Evolutionary conservation across 495 filamentous ascomycete species (phyloP), one percentile per base, ranked within the genome.

Genomic region (Trichocladium uniseriatum): DNA sequence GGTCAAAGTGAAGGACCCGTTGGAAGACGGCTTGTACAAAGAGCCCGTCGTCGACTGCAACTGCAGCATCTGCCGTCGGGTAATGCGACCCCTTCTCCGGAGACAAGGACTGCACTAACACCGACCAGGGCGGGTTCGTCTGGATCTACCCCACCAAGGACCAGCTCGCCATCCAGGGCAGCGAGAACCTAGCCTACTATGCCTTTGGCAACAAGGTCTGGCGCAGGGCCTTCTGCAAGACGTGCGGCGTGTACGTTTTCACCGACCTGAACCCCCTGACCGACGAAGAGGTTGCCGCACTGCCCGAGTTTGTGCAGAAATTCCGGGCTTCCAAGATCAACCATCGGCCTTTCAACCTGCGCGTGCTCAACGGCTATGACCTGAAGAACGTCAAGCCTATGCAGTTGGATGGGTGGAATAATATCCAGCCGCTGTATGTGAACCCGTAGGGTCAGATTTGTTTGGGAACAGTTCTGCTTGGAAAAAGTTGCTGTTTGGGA

Each of bases 11-110:
- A 60, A 65, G 35, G 60, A 60, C 15, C 48, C 70, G 10, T 24
- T 60, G 10, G 58, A 52, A 16, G 60, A 66, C 38, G 55, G 62
- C 20, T 56, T 50, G 1, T 56, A 42, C 44, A 39, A 56, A 1
- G 66, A 56, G 5, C 18, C 2, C 0, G 38, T 69, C 11, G 8
- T 54, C 1, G 63, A 73, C 28, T 69, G 68, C 53, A 72, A 72
- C 56, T 76, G 73, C 55, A 74, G 70, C 46, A 60, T 64, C 41
- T 75, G 71, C 50, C 40, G 40, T 6, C 58, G 60, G 45, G 73
- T 74, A 63, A 54, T 66, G 38, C 16, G 19, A 5, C 16, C n/a
- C 46, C 19, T 6, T 32, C 21, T 31, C 14, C 3, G 24, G 22
- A 19, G 39, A n/a, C 14, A 29, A 7, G 18, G 1, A 6, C 24